Evolutionary conservation across 805 yeast genomes (phyloP).

Genomic region (Cyberlindnera americana): DNA sequence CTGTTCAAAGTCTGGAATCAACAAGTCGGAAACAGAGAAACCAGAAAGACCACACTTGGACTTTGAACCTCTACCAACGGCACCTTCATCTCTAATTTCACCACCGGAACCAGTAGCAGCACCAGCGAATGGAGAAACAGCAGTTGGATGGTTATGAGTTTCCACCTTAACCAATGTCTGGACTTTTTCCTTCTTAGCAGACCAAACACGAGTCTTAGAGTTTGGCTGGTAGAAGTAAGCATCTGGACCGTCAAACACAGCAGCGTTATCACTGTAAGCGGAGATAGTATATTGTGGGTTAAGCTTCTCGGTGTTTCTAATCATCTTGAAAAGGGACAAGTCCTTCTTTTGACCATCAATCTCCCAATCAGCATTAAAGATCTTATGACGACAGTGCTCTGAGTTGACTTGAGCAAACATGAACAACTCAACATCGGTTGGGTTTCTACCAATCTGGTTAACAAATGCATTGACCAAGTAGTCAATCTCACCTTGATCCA

Average conservation of each 20-base stretch:
- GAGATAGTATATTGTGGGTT: constrained; percentile 81
- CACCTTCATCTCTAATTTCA: constrained; percentile 99
- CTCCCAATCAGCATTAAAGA: constrained; percentile 97
- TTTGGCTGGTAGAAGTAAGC: constrained; percentile 82
- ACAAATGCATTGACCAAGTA: constrained; percentile 83
- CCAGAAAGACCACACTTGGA: constrained; percentile 96
- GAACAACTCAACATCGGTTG: constrained; percentile 95
- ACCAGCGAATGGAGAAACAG: constrained; percentile 98
- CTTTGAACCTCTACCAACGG: constrained; percentile 97
- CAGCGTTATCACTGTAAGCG: constrained; percentile 97
- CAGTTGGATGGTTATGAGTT: constrained; percentile 99
- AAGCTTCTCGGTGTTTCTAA: constrained; percentile 83
- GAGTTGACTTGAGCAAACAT: constrained; percentile 99
- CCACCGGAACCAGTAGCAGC: constrained; percentile 99
- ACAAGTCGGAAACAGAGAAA: constrained; percentile 84
- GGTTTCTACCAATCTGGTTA: constrained; percentile 73
- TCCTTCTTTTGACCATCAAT: constrained; percentile 79
- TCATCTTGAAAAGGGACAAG: constrained; percentile 84
- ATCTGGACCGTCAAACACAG: constrained; percentile 82
- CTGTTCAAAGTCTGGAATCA: constrained; percentile 79
- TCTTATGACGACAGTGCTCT: constrained; percentile 98
- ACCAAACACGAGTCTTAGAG: constrained; percentile 67
- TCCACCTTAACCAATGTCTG: constrained; percentile 94
- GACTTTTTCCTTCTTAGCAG: constrained; percentile 67
- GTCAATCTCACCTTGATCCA: constrained; percentile 89